phyloP scores from a whole-genome alignment of 768 basidiomycete genomes.

The Aureoboletus auriporus region DNA sequence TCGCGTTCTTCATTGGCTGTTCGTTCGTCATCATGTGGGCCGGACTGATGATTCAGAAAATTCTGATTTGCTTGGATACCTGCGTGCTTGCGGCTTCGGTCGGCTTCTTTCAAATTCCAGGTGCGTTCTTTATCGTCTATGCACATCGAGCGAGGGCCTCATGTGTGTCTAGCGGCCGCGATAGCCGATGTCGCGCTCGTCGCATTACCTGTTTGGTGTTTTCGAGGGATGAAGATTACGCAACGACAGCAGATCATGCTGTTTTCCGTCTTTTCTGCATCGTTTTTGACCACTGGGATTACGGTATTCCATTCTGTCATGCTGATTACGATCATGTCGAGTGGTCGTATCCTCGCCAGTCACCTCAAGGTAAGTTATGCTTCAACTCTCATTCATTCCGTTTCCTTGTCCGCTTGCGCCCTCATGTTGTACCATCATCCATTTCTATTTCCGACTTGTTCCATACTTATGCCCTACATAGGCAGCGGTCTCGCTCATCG shows the following conservation, averaged over 20 bases:
- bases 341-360: conserved; percentile 11
- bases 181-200: conserved; percentile 19
- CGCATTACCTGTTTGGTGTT: conserved; percentile 12
- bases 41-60: conserved; percentile 14
- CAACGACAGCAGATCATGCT: conserved; percentile 16
- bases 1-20: conserved; percentile 3
- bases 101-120: conserved; percentile 18
- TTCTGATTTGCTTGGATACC: conserved; percentile 1
- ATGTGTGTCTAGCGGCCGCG: conserved; percentile 12
- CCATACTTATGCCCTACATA: not conserved
- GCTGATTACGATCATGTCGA: conserved; percentile 1
- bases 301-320: conserved; percentile 14
- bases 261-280: conserved; percentile 16
- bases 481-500: conserved; percentile 20
- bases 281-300: conserved; percentile 15
- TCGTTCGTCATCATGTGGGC: conserved; percentile 24
- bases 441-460: not conserved
- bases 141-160: not conserved
- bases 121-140: conserved; percentile 7
- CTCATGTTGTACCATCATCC: too few relatives aligned
- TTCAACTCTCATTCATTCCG: not conserved
- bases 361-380: conserved; percentile 20
- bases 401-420: not conserved
- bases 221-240: conserved; percentile 3
- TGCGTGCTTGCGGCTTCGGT: conserved; percentile 6